Evolutionary conservation across 2,329 filamentous ascomycete genomes (phyloP).

Genomic region (Aspergillus fijiensis): DNA sequence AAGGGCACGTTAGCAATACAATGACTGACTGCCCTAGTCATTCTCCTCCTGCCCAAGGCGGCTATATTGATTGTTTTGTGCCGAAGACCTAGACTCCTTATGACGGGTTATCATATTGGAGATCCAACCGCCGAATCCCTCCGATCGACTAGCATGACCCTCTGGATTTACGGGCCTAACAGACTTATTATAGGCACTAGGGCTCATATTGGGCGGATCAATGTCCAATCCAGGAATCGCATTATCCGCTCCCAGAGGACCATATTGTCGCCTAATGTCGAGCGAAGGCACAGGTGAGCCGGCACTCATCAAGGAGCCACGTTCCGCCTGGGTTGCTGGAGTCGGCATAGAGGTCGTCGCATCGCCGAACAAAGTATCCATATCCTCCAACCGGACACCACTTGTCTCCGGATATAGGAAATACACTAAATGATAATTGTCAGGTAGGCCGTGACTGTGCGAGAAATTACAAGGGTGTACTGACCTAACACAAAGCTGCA

Average conservation of each 20-base stretch:
- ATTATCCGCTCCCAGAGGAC: conserved; percentile 57
- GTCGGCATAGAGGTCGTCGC: conserved; percentile 80
- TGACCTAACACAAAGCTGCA: conserved; percentile 93
- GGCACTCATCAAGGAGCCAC: conserved; percentile 74
- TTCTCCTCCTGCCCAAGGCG: conserved; percentile 48
- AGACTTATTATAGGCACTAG: conserved; percentile 51
- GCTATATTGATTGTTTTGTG: conserved; percentile 44
- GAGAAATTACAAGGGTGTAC: conserved; percentile 37
- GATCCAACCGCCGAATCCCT: conserved; percentile 69
- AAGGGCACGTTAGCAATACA: neutral
- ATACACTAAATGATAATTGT: conserved; percentile 64
- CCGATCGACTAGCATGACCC: conserved; percentile 37
- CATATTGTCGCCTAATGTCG: conserved; percentile 58
- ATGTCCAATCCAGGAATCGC: conserved; percentile 80
- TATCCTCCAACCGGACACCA: conserved; percentile 91
- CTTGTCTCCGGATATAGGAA: conserved; percentile 98
- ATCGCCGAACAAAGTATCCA: conserved; percentile 93
- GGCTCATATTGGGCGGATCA: conserved; percentile 67
- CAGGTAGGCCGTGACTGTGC: neutral
- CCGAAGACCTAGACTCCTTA: conserved; percentile 39
- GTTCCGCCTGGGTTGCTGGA: conserved; percentile 73
- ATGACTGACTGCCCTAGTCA: conserved; percentile 6
- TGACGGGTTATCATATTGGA: conserved; percentile 62
- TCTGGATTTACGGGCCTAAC: conserved; percentile 35
- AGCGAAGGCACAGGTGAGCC: conserved; percentile 79